Conservation (phyloP, 345 rosid species). For the Clarkia xantiana region DNA sequence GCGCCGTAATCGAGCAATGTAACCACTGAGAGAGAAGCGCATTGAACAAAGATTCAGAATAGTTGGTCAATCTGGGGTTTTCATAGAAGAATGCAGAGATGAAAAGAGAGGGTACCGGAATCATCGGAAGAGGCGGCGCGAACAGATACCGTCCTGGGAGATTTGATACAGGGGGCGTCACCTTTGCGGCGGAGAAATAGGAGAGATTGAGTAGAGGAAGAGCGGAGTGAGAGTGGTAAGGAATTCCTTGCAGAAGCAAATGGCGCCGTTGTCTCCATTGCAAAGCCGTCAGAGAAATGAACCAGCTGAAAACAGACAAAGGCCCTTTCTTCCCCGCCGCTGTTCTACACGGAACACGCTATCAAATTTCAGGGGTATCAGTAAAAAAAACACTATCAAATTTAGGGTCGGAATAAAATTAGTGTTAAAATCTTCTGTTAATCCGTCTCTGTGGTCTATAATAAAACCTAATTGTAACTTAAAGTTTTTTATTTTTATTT, state of each 20-base stretch:
- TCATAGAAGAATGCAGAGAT: not conserved
- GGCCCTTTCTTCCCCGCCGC: not conserved
- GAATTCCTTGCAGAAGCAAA: conserved; percentile 8
- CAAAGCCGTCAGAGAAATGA: not conserved
- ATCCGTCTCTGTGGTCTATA: too few relatives aligned
- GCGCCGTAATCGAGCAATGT: conserved; percentile 95
- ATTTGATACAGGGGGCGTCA: conserved; percentile 17
- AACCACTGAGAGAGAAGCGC: conserved; percentile 27
- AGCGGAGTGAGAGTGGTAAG: conserved; percentile 5
- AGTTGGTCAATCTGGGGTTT: not conserved
- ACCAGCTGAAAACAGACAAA: not conserved
- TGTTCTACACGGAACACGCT: not conserved
- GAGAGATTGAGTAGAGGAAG: conserved; percentile 17
- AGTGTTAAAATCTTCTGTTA: too few relatives aligned
- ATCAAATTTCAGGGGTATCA: too few relatives aligned
- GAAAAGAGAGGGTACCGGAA: conserved; percentile 32
- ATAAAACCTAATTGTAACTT: too few relatives aligned
- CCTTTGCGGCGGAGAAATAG: conserved; percentile 11
- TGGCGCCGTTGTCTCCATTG: conserved; percentile 18
- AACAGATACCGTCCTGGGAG: conserved; percentile 26
- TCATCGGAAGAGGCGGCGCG: conserved; percentile 45
- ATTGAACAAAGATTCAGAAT: not conserved
- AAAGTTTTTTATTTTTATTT: too few relatives aligned
- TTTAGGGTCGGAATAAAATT: too few relatives aligned
- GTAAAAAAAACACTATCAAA: too few relatives aligned